These are phyloP conservation scores for Botrytis pseudocinerea DNA, from an alignment of 2,329 filamentous ascomycete genomes.

Conservation along the genomic window DNA sequence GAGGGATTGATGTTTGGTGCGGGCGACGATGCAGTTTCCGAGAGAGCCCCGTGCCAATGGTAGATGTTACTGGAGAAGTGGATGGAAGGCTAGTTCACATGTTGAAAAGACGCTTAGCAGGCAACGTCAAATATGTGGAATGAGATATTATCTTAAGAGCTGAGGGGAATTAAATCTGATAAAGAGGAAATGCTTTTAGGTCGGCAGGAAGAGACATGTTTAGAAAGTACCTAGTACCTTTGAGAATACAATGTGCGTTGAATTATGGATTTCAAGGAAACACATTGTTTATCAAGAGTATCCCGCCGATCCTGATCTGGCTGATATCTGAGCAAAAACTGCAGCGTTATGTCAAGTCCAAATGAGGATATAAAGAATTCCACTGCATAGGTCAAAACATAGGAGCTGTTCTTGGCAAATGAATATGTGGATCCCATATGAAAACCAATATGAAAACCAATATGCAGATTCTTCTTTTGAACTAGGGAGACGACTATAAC, in stretches of 20 bases:
- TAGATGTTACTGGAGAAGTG: not conserved
- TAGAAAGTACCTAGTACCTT: not conserved
- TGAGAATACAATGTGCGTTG: not conserved
- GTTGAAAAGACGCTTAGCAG: not conserved
- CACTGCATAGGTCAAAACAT: not conserved
- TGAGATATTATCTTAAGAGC: not conserved
- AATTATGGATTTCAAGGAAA: not conserved
- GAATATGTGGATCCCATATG: not conserved
- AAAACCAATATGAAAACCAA: not conserved
- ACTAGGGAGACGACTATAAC: not conserved
- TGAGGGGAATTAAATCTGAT: not conserved
- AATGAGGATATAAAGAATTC: not conserved
- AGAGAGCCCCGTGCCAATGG: not conserved
- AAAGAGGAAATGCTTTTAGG: not conserved
- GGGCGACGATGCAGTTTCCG: not conserved
- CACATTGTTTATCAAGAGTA: not conserved
- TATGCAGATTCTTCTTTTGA: not conserved
- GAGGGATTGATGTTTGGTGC: not conserved
- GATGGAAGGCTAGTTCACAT: not conserved
- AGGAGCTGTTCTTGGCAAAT: not conserved
- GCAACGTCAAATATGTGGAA: not conserved
- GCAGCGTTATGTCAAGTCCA: not conserved
- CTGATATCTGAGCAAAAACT: not conserved
- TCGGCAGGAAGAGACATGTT: not conserved
- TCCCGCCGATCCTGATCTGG: not conserved